These are phyloP conservation scores for Pseudotsuga menziesii DNA, from an alignment of 75 land plant genomes.

Conservation along the genomic window DNA sequence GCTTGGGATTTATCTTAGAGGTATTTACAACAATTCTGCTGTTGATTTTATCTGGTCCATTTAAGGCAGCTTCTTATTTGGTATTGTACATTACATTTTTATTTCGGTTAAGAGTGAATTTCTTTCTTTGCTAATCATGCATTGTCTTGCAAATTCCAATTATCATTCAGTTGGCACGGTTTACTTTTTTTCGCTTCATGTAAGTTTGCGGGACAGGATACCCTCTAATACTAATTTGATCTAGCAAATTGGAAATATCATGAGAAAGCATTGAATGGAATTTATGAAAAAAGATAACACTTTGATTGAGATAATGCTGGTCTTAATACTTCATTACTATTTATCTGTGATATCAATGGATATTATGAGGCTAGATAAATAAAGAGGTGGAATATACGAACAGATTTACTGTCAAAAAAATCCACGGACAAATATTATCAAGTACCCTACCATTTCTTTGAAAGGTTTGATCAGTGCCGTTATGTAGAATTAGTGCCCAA, in stretches of 20 bases:
- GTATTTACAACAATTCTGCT: slow-evolving; percentile 82
- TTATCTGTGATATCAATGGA: no score
- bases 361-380: no score
- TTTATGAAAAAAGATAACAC: no score
- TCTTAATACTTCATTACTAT: no score
- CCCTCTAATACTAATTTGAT: background rate
- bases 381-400: no score
- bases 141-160: background rate
- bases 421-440: no score
- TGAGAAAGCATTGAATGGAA: background rate
- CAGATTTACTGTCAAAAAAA: no score
- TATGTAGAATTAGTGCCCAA: no score
- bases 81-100: slow-evolving; percentile 16
- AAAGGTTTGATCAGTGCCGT: no score
- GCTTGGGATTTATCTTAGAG: slow-evolving; percentile 20
- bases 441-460: no score
- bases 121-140: background rate
- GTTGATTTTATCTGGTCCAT: slow-evolving; percentile 83
- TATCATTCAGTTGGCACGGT: no score
- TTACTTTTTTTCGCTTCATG: background rate
- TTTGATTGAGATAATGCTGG: no score
- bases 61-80: slow-evolving; percentile 85
- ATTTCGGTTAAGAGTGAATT: background rate
- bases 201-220: background rate
- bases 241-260: background rate